Conservation (phyloP, 306 rosid genomes). For the Delonix regia region DNA sequence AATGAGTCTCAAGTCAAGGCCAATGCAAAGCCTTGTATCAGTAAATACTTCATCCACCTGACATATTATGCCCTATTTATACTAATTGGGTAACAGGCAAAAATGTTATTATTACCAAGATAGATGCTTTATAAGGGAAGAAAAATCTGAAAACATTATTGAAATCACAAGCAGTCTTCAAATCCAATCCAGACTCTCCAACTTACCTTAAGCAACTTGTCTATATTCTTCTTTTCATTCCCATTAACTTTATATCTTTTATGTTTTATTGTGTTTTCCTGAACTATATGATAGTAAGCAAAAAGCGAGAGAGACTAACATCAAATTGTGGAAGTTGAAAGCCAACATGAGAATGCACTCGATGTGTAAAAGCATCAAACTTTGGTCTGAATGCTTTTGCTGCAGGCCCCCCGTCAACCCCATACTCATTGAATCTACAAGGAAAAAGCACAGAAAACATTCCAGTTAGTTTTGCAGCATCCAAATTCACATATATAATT, state of each 20-base stretch:
- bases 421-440: conserved; percentile 54
- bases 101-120: background rate
- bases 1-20: conserved; percentile 3
- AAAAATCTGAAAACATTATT: conserved; percentile 4
- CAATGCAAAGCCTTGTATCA: conserved; percentile 9
- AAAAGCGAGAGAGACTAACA: conserved; percentile 45
- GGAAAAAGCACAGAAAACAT: background rate
- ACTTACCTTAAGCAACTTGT: conserved; percentile 1
- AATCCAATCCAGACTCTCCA: background rate
- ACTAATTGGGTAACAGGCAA: background rate
- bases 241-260: conserved; percentile 1
- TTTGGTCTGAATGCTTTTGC: conserved; percentile 58
- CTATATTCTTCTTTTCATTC: background rate
- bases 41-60: conserved; percentile 22
- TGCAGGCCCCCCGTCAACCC: conserved; percentile 57
- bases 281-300: background rate
- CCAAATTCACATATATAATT: background rate
- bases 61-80: background rate
- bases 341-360: conserved; percentile 47
- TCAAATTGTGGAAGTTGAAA: conserved; percentile 56
- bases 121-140: conserved; percentile 18
- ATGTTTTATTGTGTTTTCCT: conserved; percentile 15
- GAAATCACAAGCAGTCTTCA: conserved; percentile 29
- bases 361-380: conserved; percentile 46
- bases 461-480: background rate